Conservation (phyloP, 2,329 filamentous ascomycete species). For the Tolypocladium album region DNA sequence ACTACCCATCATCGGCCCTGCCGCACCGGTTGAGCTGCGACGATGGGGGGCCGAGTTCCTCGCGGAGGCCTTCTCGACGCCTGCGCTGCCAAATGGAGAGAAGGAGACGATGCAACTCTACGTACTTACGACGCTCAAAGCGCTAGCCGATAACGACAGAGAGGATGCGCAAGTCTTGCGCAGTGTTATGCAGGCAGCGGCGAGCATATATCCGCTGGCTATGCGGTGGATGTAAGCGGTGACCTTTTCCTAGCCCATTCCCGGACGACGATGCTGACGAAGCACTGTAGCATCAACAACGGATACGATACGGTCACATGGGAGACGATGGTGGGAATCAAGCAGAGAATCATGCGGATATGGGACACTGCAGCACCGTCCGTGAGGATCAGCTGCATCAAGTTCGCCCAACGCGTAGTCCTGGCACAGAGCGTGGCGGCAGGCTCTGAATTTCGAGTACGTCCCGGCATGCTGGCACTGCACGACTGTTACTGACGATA, state of each 20-base stretch:
- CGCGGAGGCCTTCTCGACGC: slow-evolving; percentile 89
- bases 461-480: slow-evolving; percentile 16
- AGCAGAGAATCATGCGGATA: slow-evolving; percentile 74
- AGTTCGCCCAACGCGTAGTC: slow-evolving; percentile 90
- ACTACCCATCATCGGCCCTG: slow-evolving; percentile 76
- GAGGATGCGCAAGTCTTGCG: slow-evolving; percentile 75
- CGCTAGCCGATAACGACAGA: slow-evolving; percentile 57
- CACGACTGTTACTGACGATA: slow-evolving; percentile 11
- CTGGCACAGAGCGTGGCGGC: slow-evolving; percentile 81
- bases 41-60: slow-evolving; percentile 96
- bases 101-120: slow-evolving; percentile 72
- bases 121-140: slow-evolving; percentile 67
- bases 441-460: slow-evolving; percentile 72
- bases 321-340: slow-evolving; percentile 82
- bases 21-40: slow-evolving; percentile 67
- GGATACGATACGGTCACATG: slow-evolving; percentile 71
- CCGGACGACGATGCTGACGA: slow-evolving; percentile 6
- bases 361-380: slow-evolving; percentile 74
- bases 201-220: slow-evolving; percentile 86
- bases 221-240: slow-evolving; percentile 86
- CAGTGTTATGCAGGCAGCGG: slow-evolving; percentile 76
- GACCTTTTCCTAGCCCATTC: not conserved
- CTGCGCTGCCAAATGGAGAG: slow-evolving; percentile 63
- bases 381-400: slow-evolving; percentile 88
- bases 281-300: slow-evolving; percentile 63